A percentile compares a stretch with the other conserved stretches of the same genome.
Conservation (phyloP, 331 rosid species). For the Dryas integrifolia region DNA sequence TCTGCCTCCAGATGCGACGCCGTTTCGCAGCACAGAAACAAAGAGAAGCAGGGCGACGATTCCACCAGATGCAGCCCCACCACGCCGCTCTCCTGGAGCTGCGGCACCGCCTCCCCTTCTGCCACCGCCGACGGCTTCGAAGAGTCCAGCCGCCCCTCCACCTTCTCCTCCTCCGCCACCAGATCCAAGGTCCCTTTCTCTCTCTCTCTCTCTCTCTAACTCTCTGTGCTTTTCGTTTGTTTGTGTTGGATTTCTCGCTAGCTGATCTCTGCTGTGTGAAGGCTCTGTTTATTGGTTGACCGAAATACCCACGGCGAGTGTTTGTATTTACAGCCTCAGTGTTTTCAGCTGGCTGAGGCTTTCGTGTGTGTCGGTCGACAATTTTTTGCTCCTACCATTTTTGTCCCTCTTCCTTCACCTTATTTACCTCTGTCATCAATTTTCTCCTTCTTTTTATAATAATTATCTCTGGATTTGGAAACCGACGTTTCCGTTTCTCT, state of each 20-base stretch:
- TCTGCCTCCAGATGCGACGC: slow-evolving; percentile 47
- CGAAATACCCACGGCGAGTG: slow-evolving; percentile 6
- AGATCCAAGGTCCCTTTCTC: slow-evolving; percentile 74
- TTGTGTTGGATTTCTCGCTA: not conserved
- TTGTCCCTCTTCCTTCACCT: slow-evolving; percentile 21
- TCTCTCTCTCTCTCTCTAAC: slow-evolving; percentile 18
- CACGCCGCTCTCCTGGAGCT: slow-evolving; percentile 91
- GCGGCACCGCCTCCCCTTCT: slow-evolving; percentile 53
- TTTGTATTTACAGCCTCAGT: slow-evolving; percentile 1
- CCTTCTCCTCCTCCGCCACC: slow-evolving; percentile 60
- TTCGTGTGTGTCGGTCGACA: not conserved
- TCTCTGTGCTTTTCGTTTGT: not conserved
- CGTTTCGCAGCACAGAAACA: slow-evolving; percentile 27
- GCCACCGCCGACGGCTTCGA: slow-evolving; percentile 69
- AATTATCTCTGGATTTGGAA: not conserved
- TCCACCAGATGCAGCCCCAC: slow-evolving; percentile 82
- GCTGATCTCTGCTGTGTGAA: slow-evolving; percentile 9
- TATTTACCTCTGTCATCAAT: slow-evolving; percentile 8
- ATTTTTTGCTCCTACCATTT: slow-evolving; percentile 22
- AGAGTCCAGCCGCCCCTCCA: slow-evolving; percentile 48
- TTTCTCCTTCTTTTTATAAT: not conserved
- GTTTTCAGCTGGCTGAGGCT: not conserved
- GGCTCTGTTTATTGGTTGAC: slow-evolving; percentile 12
- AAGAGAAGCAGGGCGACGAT: slow-evolving; percentile 34
- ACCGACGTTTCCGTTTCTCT: slow-evolving; percentile 24